A percentile compares a stretch with the other conserved stretches of the same genome.
These are phyloP conservation scores for Phialemonium atrogriseum DNA, from an alignment of 2,329 filamentous ascomycete species.

Conservation along the genomic window DNA sequence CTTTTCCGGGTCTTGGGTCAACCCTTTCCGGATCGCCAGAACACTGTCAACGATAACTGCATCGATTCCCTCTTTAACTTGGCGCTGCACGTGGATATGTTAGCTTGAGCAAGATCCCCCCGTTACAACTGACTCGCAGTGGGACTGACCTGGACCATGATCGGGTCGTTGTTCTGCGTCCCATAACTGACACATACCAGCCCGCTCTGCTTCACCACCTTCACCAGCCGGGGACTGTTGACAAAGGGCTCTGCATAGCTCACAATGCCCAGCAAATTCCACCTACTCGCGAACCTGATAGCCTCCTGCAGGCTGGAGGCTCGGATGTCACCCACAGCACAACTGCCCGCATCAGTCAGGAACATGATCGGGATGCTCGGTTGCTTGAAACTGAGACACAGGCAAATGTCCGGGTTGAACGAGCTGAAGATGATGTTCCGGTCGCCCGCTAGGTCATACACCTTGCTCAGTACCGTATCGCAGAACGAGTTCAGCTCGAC, in stretches of 20 bases:
- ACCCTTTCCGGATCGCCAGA: slow-evolving; percentile 81
- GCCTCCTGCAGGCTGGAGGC: slow-evolving; percentile 92
- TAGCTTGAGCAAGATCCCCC: slow-evolving; percentile 5
- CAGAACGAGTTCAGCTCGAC: slow-evolving; percentile 96
- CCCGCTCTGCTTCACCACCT: slow-evolving; percentile 88
- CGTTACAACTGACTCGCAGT: no score
- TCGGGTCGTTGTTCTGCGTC: slow-evolving; percentile 77
- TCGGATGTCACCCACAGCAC: slow-evolving; percentile 75
- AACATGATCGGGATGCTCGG: slow-evolving; percentile 94
- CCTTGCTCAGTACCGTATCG: slow-evolving; percentile 82
- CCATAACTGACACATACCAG: slow-evolving; percentile 95
- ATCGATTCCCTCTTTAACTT: slow-evolving; percentile 93
- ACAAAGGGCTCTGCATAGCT: slow-evolving; percentile 82
- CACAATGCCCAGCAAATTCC: slow-evolving; percentile 91
- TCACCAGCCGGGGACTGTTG: slow-evolving; percentile 78
- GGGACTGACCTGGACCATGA: slow-evolving; percentile 68
- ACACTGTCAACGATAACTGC: slow-evolving; percentile 97
- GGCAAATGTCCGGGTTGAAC: slow-evolving; percentile 95
- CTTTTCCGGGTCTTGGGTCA: slow-evolving; percentile 43
- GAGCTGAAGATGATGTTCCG: slow-evolving; percentile 96
- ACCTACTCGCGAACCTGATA: slow-evolving; percentile 85
- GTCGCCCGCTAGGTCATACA: slow-evolving; percentile 74
- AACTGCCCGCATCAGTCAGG: slow-evolving; percentile 80
- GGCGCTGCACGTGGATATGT: slow-evolving; percentile 48
- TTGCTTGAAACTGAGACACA: slow-evolving; percentile 93